Evolutionary conservation across 176 grass and related monocot species (phyloP).

Genomic region (Carex cristatella): DNA sequence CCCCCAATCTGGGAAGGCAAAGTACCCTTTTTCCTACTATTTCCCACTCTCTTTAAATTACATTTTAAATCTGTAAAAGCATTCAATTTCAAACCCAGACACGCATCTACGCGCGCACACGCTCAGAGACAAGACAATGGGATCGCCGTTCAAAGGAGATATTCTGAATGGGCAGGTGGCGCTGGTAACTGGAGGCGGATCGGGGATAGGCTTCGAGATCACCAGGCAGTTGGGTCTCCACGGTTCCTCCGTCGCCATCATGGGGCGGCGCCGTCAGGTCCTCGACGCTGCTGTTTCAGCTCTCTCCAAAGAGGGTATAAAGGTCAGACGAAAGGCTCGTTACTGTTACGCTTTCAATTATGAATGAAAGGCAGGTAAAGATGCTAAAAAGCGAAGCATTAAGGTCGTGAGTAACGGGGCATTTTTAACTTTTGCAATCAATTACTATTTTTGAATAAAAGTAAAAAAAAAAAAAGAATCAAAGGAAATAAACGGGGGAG

Average conservation of each 20-base stretch:
- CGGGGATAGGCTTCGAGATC: slow-evolving; percentile 85
- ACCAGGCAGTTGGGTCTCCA: slow-evolving; percentile 64
- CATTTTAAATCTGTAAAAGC: not conserved
- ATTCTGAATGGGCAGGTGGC: slow-evolving; percentile 66
- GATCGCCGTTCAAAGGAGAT: slow-evolving; percentile 69
- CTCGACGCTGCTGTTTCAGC: slow-evolving; percentile 65
- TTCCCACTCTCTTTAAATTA: not conserved
- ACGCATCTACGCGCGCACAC: not conserved
- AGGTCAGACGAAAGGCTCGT: slow-evolving; percentile 19
- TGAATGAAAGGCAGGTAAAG: slow-evolving; percentile 26
- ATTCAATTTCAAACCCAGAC: not conserved
- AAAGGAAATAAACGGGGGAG: not conserved
- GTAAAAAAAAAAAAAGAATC: not conserved
- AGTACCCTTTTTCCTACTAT: not conserved
- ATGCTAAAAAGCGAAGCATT: not conserved
- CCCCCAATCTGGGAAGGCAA: not conserved
- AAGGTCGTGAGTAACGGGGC: not conserved
- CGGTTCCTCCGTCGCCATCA: slow-evolving; percentile 67
- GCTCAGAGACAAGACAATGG: not conserved
- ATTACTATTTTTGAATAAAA: not conserved
- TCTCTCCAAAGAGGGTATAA: slow-evolving; percentile 55
- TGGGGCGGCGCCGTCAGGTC: slow-evolving; percentile 82
- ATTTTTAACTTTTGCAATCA: not conserved
- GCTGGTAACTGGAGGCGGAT: slow-evolving; percentile 77
- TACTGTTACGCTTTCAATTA: not conserved